phyloP scores from a whole-genome alignment of 164 flowering plant genomes.

The Paratinospora sagittata region DNA sequence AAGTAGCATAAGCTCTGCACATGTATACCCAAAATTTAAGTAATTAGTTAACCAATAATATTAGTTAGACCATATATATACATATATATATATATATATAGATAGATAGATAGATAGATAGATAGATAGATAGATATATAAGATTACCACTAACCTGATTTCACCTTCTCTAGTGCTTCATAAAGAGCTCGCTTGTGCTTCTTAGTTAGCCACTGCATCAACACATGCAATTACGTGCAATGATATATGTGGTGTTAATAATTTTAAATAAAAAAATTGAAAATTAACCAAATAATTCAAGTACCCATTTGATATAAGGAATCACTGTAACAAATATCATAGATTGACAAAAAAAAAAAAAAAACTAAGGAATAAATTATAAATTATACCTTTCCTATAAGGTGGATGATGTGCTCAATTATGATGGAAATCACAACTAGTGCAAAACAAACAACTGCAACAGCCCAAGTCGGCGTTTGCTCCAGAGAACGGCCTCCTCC shows the following conservation, averaged over 20 bases:
- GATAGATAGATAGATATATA: background rate
- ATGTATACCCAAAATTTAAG: background rate
- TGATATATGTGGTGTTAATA: background rate
- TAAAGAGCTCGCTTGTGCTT: conserved; percentile 45
- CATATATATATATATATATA: too few species aligned
- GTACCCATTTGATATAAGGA: too few species aligned
- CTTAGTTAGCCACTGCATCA: conserved; percentile 51
- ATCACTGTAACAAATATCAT: background rate
- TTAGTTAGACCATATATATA: too few species aligned
- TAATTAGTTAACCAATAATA: background rate
- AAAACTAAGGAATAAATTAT: background rate
- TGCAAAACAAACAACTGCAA: conserved; percentile 60
- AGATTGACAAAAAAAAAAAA: too few species aligned
- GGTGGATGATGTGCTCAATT: conserved; percentile 60
- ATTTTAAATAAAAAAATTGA: too few species aligned
- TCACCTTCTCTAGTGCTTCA: conserved; percentile 61
- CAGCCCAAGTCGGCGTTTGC: conserved; percentile 83
- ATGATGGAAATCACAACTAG: conserved; percentile 50
- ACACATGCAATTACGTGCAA: background rate
- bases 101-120: too few species aligned
- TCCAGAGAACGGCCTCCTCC: conserved; percentile 44
- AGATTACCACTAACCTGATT: conserved; percentile 34
- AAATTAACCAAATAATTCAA: too few species aligned
- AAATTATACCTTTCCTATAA: conserved; percentile 43
- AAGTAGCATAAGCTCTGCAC: conserved; percentile 59